Base-by-base conservation (phyloP, 176 grass and related monocot species). In the Ensete glaucum region DNA sequence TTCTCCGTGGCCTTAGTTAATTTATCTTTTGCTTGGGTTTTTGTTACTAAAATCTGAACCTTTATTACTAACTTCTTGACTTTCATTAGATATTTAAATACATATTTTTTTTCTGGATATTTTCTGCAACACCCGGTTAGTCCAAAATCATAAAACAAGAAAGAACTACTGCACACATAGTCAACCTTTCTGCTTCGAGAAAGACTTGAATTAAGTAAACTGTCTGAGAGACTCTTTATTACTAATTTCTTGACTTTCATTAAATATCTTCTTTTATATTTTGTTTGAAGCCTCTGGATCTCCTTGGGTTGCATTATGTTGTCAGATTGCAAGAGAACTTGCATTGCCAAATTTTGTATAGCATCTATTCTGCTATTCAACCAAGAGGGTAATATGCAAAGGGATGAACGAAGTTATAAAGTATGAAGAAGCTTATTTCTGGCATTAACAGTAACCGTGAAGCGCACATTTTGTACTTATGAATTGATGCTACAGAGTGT, bases 1-100 rank as follows among this genome's bases (percentile, higher is more conserved):
- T 54, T 62, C 72, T 81, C 8, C 70, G 69, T 77, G 57, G 34
- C 34, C 25, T 20, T 50, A 54, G 52, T 49, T 60, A 50, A 20
- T 60, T 49, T 29, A 69, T 69, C 13, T 7, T 49, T 69, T 25
- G 20, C 19, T 63, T 63, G 19, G 8, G 19, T 9, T 23, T 48
- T 69, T 16, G 5, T 49, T 69, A 8, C n/a, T 6, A 43, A 43
- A 43, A 43, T 43, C 34, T 43, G 0, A 43, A 14, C 3, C 2
- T 69, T 13, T 19, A 69, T 17, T 19, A 10, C 66, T 17, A 49
- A 17, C n/a, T 58, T 58, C 19, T 58, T 11, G 0, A 9, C 22
- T 20, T 64, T 64, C 20, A 9, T 8, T 9, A 63, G 9, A 9
- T 11, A 22, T 13, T 24, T 5, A 12, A 25, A 24, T 8, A 24